Conservation (phyloP, 2,329 filamentous ascomycete species). For the Hymenoscyphus linearis region DNA sequence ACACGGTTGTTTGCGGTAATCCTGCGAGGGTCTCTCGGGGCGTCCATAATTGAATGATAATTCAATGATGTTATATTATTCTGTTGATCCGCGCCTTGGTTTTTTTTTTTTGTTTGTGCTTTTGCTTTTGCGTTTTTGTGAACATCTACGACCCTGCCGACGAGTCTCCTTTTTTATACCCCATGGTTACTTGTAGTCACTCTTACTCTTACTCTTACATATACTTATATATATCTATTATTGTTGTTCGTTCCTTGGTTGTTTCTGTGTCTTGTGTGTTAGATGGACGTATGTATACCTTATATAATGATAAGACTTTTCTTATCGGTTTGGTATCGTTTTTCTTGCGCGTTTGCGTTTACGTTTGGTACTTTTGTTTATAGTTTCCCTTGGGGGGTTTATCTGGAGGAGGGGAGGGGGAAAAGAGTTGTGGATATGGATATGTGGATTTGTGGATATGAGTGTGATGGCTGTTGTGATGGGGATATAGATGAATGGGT, state of each 20-base stretch:
- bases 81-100: neutral
- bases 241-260: neutral
- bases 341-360: no score
- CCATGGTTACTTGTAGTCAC: neutral
- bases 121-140: neutral
- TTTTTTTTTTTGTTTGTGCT: neutral
- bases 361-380: no score
- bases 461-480: neutral
- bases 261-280: no score
- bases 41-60: constrained; percentile 15
- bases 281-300: no score
- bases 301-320: no score
- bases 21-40: constrained; percentile 31
- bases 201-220: no score
- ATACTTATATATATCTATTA: no score
- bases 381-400: no score
- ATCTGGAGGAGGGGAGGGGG: no score
- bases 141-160: neutral
- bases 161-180: constrained; percentile 1
- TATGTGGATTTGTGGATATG: no score
- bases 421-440: no score
- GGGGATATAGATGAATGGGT: neutral
- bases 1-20: constrained; percentile 32
- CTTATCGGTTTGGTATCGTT: no score
- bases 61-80: neutral